Evolutionary conservation across 2,329 filamentous ascomycete genomes (phyloP).

Genomic region (Rhinocladiella similis): DNA sequence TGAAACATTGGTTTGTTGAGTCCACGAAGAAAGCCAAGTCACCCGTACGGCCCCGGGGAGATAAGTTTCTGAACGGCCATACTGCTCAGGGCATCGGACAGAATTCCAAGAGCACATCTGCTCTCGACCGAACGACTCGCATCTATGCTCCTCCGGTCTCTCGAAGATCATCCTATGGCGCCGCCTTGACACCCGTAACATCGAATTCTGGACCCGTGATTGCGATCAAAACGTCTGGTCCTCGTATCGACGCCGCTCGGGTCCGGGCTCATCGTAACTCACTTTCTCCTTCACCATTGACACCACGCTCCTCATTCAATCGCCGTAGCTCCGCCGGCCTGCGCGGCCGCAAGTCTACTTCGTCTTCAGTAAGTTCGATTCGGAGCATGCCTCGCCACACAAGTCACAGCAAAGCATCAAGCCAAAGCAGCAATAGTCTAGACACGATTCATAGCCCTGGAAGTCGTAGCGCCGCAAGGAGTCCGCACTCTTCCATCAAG

Average conservation of each 20-base stretch:
- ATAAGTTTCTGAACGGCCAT: conserved; percentile 17
- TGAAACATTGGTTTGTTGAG: conserved; percentile 74
- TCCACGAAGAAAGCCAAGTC: conserved; percentile 64
- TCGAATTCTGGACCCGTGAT: conserved; percentile 17
- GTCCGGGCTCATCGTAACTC: conserved; percentile 61
- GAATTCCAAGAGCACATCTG: not conserved
- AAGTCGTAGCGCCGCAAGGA: conserved; percentile 65
- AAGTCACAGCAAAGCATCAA: conserved; percentile 90
- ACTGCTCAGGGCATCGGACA: conserved; percentile 2
- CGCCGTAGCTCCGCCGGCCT: conserved; percentile 78
- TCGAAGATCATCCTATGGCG: conserved; percentile 23
- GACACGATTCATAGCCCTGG: conserved; percentile 69
- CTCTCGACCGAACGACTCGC: conserved; percentile 7
- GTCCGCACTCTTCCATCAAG: conserved; percentile 88
- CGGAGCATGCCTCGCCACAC: conserved; percentile 87
- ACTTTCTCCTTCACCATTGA: conserved; percentile 81
- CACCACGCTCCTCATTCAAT: conserved; percentile 77
- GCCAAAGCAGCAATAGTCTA: conserved; percentile 79
- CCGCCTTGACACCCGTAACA: conserved; percentile 23
- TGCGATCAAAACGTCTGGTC: conserved; percentile 24
- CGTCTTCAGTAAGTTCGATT: conserved; percentile 89
- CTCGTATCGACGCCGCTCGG: conserved; percentile 19
- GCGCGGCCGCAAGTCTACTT: conserved; percentile 90
- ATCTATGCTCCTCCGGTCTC: not conserved
- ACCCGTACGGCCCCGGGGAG: conserved; percentile 39